These are phyloP conservation scores for Tirmania nivea DNA, from an alignment of 495 filamentous ascomycete genomes.

Conservation along the genomic window DNA sequence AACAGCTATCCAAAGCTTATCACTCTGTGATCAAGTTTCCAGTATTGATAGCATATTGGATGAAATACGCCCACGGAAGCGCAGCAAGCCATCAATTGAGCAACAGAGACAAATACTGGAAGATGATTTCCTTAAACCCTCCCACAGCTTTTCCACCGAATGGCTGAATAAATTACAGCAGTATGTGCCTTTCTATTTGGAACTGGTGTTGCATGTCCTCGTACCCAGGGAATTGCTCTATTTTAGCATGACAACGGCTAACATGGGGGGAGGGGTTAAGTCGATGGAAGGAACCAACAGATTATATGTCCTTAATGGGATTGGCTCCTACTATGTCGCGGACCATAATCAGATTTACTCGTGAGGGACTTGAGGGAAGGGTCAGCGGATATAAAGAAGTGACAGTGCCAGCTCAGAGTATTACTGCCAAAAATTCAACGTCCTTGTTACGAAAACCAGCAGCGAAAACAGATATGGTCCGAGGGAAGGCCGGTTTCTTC, in stretches of 20 bases:
- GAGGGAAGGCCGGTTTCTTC: constrained; percentile 88
- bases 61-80: constrained; percentile 31
- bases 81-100: constrained; percentile 30
- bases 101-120: constrained; percentile 49
- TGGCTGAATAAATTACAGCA: constrained; percentile 82
- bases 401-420: constrained; percentile 71
- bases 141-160: constrained; percentile 47
- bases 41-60: too few relatives aligned
- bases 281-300: constrained; percentile 60
- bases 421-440: constrained; percentile 91
- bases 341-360: constrained; percentile 73
- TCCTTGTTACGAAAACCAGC: constrained; percentile 75
- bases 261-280: constrained; percentile 19
- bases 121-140: constrained; percentile 53
- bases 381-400: constrained; percentile 91
- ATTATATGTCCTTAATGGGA: constrained; percentile 60
- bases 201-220: neutral
- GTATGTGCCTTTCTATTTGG: constrained; percentile 21
- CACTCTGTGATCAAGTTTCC: too few relatives aligned
- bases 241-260: constrained; percentile 1
- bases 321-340: constrained; percentile 79
- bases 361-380: constrained; percentile 79
- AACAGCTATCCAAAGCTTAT: too few relatives aligned
- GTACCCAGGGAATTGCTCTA: neutral
- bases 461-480: constrained; percentile 70